These are phyloP conservation scores for Kodamaea plutei DNA, from an alignment of 1,139 yeast species.

Conservation along the genomic window DNA sequence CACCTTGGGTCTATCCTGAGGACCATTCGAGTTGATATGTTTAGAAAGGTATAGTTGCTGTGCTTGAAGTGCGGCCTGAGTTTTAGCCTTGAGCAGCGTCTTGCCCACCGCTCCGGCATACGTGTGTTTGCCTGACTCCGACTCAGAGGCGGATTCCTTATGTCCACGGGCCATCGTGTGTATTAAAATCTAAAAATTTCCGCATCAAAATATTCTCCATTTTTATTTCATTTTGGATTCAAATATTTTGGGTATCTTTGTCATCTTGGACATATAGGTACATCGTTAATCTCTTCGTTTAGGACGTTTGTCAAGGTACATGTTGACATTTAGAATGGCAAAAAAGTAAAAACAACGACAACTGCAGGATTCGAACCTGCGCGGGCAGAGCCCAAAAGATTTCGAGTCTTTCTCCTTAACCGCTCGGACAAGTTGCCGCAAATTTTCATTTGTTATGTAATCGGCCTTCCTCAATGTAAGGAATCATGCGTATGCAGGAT, in stretches of 20 bases:
- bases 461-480: too few relatives aligned
- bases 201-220: too few relatives aligned
- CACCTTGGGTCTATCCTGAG: constrained; percentile 44
- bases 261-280: too few relatives aligned
- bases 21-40: constrained; percentile 63
- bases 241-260: too few relatives aligned
- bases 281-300: too few relatives aligned
- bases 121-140: constrained; percentile 30
- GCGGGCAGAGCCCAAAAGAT: constrained; percentile 40
- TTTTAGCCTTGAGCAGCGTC: constrained; percentile 50
- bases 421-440: constrained; percentile 54
- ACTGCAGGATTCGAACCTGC: constrained; percentile 36
- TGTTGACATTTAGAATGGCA: too few relatives aligned
- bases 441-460: background rate
- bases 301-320: too few relatives aligned
- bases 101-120: constrained; percentile 23
- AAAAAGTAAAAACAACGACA: constrained; percentile 22
- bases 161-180: constrained; percentile 14
- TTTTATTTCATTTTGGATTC: too few relatives aligned
- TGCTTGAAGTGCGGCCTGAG: constrained; percentile 53
- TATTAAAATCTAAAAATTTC: too few relatives aligned
- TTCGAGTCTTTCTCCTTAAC: constrained; percentile 57
- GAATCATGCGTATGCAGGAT: too few relatives aligned
- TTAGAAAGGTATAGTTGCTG: constrained; percentile 57
- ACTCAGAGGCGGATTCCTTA: constrained; percentile 43